These are phyloP conservation scores for Solanum pennellii DNA, from an alignment of 257 asterid genomes.

Conservation along the genomic window DNA sequence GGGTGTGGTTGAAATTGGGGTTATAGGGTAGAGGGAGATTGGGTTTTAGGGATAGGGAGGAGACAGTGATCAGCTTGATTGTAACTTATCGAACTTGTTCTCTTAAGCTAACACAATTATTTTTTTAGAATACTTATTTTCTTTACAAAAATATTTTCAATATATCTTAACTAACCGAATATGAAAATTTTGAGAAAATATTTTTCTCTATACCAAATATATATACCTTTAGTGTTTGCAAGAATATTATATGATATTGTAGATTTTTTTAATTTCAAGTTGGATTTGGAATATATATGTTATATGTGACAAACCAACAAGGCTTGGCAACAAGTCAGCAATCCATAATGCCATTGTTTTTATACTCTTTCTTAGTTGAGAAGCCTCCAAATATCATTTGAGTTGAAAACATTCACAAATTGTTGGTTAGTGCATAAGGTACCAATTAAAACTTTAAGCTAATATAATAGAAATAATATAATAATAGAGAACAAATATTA, in stretches of 20 bases:
- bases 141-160: neutral
- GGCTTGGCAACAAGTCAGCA: neutral
- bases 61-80: neutral
- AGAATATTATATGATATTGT: neutral
- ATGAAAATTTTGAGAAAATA: neutral
- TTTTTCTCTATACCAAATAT: neutral
- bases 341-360: neutral
- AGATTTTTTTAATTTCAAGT: neutral
- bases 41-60: neutral
- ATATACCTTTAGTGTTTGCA: neutral
- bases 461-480: neutral
- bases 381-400: neutral
- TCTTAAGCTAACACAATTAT: neutral
- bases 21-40: neutral
- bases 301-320: constrained; percentile 17
- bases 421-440: neutral
- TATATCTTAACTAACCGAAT: neutral
- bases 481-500: neutral
- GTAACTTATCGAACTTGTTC: neutral
- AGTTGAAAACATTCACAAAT: neutral
- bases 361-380: neutral
- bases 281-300: neutral
- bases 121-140: neutral
- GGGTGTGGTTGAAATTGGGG: neutral
- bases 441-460: neutral